These are phyloP conservation scores for Cytidiella melzeri DNA, from an alignment of 768 basidiomycete genomes.

Conservation along the genomic window DNA sequence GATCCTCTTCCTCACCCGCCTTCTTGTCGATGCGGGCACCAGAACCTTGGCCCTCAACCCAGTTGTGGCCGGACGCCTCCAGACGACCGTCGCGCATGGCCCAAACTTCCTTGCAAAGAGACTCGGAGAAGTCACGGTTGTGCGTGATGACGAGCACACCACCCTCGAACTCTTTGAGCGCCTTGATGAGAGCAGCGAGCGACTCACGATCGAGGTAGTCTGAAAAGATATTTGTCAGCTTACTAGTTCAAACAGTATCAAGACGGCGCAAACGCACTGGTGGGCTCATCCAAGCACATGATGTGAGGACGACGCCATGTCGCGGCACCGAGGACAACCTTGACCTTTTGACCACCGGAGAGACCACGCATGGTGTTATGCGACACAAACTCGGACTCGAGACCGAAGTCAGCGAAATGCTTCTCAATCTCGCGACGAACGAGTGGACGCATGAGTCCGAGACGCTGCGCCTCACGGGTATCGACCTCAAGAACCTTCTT, in stretches of 20 bases:
- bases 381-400: constrained; percentile 97
- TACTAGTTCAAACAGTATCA: constrained; percentile 7
- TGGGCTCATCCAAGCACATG: constrained; percentile 96
- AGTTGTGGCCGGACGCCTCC: constrained; percentile 97
- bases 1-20: constrained; percentile 83
- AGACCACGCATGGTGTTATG: constrained; percentile 99
- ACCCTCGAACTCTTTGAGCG: constrained; percentile 96
- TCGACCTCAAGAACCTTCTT: constrained; percentile 99
- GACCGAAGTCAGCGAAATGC: constrained; percentile 98
- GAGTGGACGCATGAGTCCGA: constrained; percentile 91
- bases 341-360: constrained; percentile 98
- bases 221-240: constrained; percentile 22
- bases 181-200: constrained; percentile 96
- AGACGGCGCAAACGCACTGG: constrained; percentile 66
- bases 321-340: constrained; percentile 96
- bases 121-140: constrained; percentile 99
- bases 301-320: constrained; percentile 99
- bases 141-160: constrained; percentile 98
- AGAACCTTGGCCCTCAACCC: constrained; percentile 98
- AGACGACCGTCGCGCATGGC: constrained; percentile 97
- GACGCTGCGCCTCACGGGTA: constrained; percentile 94
- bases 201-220: constrained; percentile 99
- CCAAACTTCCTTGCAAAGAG: constrained; percentile 97
- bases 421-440: constrained; percentile 99
- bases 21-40: constrained; percentile 94